Base-by-base conservation (phyloP, 192 early-diverging fungal genomes). In the Umbelopsis sp. region DNA sequence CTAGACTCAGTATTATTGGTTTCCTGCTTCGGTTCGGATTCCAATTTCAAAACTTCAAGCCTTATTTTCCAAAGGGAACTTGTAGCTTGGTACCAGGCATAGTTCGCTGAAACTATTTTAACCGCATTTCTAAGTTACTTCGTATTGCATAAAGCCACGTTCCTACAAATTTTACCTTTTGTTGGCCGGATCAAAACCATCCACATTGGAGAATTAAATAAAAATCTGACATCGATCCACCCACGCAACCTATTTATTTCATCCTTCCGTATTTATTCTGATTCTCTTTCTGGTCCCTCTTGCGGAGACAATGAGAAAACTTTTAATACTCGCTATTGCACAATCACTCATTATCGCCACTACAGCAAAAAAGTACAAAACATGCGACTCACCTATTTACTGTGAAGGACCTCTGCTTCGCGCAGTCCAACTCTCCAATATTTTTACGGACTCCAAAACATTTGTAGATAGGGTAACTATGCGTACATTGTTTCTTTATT, bases 381-480 rank as follows among this genome's bases (percentile, higher is more conserved):
- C 66, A 41, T 92, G 91, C 75, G 75, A 89, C 62, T 87, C 87
- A 31, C 86, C 80, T 2, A 89, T 93, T 50, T 93, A 91, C 78
- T 93, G 91, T 77, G 73, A 83, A 14, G 89, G 91, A 29, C 81
- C 85, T 25, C 51, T 91, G 9, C 73, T 93, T 24, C 78, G 88
- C 14, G 73, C 84, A 0, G 85, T 93, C 29, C 89, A 93, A 67
- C 77, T 88, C 66, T 85, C 91, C 22, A 62, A 59, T 16, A 49
- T 91, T 20, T 93, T 74, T 71, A 53, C 77, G 0, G 91, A 93
- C 70, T 89, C 90, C 74, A 93, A 93, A 80, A 91, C 90, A 21
- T 92, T 90, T 82, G 91, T 92, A 41, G 84, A 89, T 74, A 85
- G 71, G 79, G 75, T 74, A 81, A 72, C 10, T 62, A 62, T 53